Base-by-base conservation (phyloP, 352 stramenopile genomes). In the Phytophthora sp. region DNA sequence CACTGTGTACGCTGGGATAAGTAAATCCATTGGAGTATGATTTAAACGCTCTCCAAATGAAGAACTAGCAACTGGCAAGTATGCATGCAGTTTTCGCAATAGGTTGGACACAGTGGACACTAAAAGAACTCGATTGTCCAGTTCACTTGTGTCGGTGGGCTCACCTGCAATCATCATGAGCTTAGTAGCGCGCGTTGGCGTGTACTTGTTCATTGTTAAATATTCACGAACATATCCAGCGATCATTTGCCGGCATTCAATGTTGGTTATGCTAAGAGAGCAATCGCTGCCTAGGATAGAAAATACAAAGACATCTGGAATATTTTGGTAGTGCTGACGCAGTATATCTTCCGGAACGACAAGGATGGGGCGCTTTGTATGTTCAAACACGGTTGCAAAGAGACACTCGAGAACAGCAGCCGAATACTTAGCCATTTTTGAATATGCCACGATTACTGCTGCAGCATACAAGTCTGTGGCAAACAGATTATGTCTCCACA, bases 271-370 rank as follows among this genome's bases (percentile, higher is more conserved):
- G 24, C n/a, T 27, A 8, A 60, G n/a, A 4, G 65, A 30, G 2
- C 58, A 64, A 0, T 35, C 15, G 35, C 20, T 15, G 61, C 64
- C 65, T 6, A 78, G 39, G 24, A 77, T 61, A 45, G 71, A 79
- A 59, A 82, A 80, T 3, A 89, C 55, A 3, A 79, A 63, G 2
- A 89, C 67, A n/a, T 83, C 76, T 4, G 77, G 66, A 11, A 18
- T 20, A 8, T 41, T 26, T 4, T 42, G 27, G 7, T 65, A 63
- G 21, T 67, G 7, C 3, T 59, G 11, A 13, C 29, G 38, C 8
- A 78, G 53, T 13, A 29, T 54, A 0, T 18, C 2, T 18, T 76
- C 66, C 13, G 71, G 55, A 12, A 82, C 26, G 0, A 87, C 51
- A 1, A 77, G n/a, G 23, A 87, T 50, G 3, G 76, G 62, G 33